Evolutionary conservation across 2,329 filamentous ascomycete genomes (phyloP), one percentile per base, ranked within the genome.

Genomic region (Ceratocystis albifundus): DNA sequence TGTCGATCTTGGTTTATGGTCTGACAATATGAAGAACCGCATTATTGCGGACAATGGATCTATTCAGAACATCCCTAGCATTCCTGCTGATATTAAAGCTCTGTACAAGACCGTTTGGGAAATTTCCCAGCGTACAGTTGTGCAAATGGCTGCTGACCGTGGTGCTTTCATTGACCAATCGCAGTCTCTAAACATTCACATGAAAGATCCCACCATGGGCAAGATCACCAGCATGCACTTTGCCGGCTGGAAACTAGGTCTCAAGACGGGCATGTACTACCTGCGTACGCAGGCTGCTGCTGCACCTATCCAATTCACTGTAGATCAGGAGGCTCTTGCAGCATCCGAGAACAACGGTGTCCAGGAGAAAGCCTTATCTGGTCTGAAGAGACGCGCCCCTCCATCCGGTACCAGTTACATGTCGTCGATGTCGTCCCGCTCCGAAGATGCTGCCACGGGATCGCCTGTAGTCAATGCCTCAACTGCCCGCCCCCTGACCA

Each of bases 181-280:
- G 63, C 94, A 99, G 78, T 97, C 93, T 12, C 86, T 99, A 72
- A 99, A 99, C 83, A 97, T 99, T 72, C 94, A 99, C 82, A 91
- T 99, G 88, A 96, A 95, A 78, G 93, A 97, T 74, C 94, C 94
- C 53, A 96, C 92, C 64, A 97, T 99, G 93, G 94, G 94, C 79
- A 99, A 99, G 84, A 96, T 99, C 77, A 99, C 94, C 68, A 94
- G 88, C 76, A 99, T 99, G 94, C 94, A 99, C 81, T 99, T 99
- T 75, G 85, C 94, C 62, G 94, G 94, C 72, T 99, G 94, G 94
- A 99, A 97, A 83, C 87, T 97, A 71, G 94, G 94, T 74, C 85
- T 99, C 71, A 99, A 99, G 88, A 99, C 94, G 45, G 94, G 94
- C 80, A 97, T 99, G 94, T 99, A 99, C 86, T 99, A 99, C 79